Base-by-base conservation (phyloP, 2,329 filamentous ascomycete genomes). In the Epichloe sylvatica region DNA sequence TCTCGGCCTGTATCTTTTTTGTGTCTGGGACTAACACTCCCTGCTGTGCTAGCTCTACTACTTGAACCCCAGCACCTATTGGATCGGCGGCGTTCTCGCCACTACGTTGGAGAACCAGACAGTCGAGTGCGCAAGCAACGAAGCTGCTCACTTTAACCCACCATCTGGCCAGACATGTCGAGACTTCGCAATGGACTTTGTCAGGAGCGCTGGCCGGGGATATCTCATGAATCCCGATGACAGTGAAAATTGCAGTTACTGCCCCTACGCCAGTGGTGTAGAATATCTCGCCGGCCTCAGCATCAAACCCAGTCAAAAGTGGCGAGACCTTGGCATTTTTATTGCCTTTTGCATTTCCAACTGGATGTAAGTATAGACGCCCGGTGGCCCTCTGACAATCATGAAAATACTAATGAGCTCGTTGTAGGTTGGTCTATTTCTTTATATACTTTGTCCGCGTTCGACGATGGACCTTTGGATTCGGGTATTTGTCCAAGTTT, bases 391-490 rank as follows among this genome's bases (percentile, higher is more conserved):
- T 13, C 21, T 34, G 11, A 11, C 3, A 13, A 33, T 35, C 13
- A 7, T 8, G 35, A n/a, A 15, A 5, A 6, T 37, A 37, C 13
- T 37, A 5, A 37, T 4, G 12, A 37, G n/a, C 35, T 13, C 13
- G 5, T 37, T 13, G 17, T 36, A 52, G 50, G 42, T 54, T 88
- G 49, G 82, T 87, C 1, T 86, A 85, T 62, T 86, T 87, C 66
- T 87, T 89, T 60, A 80, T 88, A 50, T 89, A 83, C 65, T 83
- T 78, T 3, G 81, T 86, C 6, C 73, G 84, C 17, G 77, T 88
- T 49, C 75, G 74, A 54, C 76, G 81, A 7, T 88, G 83, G 82
- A 76, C 67, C 21, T 88, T 88, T 63, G 84, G 83, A 0, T 71
- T 87, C 51, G 77, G 77, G 0, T 67, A 66, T 41, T 25, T 84